phyloP scores from a whole-genome alignment of 768 basidiomycete species.

The Pholiota conissans region DNA sequence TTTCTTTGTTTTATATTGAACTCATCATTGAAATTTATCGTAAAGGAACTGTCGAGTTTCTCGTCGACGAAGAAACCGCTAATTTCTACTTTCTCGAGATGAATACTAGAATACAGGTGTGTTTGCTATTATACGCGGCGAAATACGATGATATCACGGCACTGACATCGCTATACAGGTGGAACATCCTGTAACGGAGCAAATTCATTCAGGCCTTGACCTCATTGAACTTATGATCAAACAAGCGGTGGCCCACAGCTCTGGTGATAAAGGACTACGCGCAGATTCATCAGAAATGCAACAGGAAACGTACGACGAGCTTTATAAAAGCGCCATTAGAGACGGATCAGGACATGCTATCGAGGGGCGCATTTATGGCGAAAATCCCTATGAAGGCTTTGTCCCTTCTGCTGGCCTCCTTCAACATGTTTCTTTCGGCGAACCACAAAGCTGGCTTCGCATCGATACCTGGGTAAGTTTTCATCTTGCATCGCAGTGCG shows the following conservation, averaged over 20 bases:
- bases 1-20: background rate
- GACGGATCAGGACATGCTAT: slow-evolving; percentile 39
- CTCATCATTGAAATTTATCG: background rate
- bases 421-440: slow-evolving; percentile 47
- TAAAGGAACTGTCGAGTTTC: slow-evolving; percentile 68
- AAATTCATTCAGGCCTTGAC: slow-evolving; percentile 53
- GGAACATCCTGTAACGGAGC: slow-evolving; percentile 68
- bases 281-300: slow-evolving; percentile 26
- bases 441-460: slow-evolving; percentile 49
- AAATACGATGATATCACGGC: background rate
- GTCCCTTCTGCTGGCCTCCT: slow-evolving; percentile 60
- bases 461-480: slow-evolving; percentile 58
- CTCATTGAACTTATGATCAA: slow-evolving; percentile 65
- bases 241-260: slow-evolving; percentile 46
- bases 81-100: slow-evolving; percentile 71
- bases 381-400: slow-evolving; percentile 59
- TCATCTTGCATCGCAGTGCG: background rate
- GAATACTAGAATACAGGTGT: slow-evolving; percentile 65
- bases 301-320: slow-evolving; percentile 35
- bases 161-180: slow-evolving; percentile 36
- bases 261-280: slow-evolving; percentile 10
- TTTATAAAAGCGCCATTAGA: slow-evolving; percentile 6
- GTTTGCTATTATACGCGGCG: background rate
- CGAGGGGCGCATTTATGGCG: slow-evolving; percentile 61
- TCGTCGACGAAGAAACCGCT: slow-evolving; percentile 53